phyloP scores from a whole-genome alignment of 2,329 filamentous ascomycete species.

The Leptodontidium sp. region DNA sequence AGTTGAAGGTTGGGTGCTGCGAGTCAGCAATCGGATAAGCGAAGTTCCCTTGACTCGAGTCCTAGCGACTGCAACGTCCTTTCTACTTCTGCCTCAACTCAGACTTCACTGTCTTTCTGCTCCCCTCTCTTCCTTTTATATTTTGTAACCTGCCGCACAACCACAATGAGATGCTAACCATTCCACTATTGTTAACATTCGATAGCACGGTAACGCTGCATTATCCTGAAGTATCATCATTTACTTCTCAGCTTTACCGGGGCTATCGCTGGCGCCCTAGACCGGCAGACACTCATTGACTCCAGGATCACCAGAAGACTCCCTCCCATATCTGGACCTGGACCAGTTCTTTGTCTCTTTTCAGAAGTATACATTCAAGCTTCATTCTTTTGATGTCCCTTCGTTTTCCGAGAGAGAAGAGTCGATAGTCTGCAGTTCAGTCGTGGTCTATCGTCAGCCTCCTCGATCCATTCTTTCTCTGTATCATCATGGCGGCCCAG shows the following conservation, averaged over 20 bases:
- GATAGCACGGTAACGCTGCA: constrained; percentile 16
- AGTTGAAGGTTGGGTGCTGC: constrained; percentile 25
- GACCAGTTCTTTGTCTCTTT: constrained; percentile 21
- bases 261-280: constrained; percentile 12
- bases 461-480: constrained; percentile 38
- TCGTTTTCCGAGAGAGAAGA: constrained; percentile 41
- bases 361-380: constrained; percentile 5
- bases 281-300: constrained; percentile 32
- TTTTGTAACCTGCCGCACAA: constrained; percentile 12
- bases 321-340: constrained; percentile 11
- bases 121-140: constrained; percentile 8
- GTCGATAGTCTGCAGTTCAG: constrained; percentile 39
- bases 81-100: constrained; percentile 26
- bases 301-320: constrained; percentile 9
- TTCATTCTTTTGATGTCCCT: constrained; percentile 27
- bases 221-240: constrained; percentile 18
- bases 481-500: constrained; percentile 19
- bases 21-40: constrained; percentile 37
- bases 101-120: not conserved
- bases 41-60: constrained; percentile 30
- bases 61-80: constrained; percentile 20
- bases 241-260: constrained; percentile 16
- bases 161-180: constrained; percentile 32
- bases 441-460: constrained; percentile 41
- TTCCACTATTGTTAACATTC: constrained; percentile 37